Conservation (phyloP, 164 flowering plant species). For the grape (Vitis vinifera) region ASM3070453v1 NC_081821.1:1664001-1664500, state of each 20-base stretch:
- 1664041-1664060: no score
- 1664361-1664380: background rate
- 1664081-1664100: slow-evolving; percentile 93
- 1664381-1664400: background rate
- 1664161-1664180: slow-evolving; percentile 98
- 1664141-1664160: slow-evolving; percentile 98
- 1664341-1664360: slow-evolving; percentile 67
- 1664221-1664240: background rate
- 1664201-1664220: slow-evolving; percentile 26
- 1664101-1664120: slow-evolving; percentile 89
- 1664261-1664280: slow-evolving; percentile 28
- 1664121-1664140: slow-evolving; percentile 91
- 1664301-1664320: slow-evolving; percentile 91
- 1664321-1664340: slow-evolving; percentile 94
- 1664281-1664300: slow-evolving; percentile 99
- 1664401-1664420: no score
- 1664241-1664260: background rate
- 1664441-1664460: no score
- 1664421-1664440: no score
- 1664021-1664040: no score
- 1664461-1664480: no score
- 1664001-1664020: no score
- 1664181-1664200: slow-evolving; percentile 20
- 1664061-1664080: slow-evolving; percentile 45
- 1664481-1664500: no score